Conservation (phyloP, 2,329 filamentous ascomycete genomes). For the Colletotrichum sp. region DNA sequence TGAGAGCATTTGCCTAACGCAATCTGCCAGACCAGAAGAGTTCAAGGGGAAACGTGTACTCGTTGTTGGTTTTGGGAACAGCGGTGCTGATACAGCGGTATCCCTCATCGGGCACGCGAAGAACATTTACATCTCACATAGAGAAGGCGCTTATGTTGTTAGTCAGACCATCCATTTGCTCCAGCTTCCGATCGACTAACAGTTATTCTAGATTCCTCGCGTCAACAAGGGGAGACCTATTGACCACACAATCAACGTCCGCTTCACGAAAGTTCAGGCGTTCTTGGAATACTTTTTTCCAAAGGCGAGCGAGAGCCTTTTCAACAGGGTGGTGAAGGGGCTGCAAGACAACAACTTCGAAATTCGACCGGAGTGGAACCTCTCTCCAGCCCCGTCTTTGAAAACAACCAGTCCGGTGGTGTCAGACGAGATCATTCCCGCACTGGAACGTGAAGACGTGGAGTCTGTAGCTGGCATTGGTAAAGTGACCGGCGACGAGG, state of each 20-base stretch:
- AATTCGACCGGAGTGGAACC: constrained; percentile 34
- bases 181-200: not conserved
- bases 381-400: constrained; percentile 26
- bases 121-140: constrained; percentile 47
- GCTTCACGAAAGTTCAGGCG: not conserved
- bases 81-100: constrained; percentile 38
- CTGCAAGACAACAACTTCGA: constrained; percentile 1
- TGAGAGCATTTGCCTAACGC: not conserved
- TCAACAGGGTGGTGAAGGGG: not conserved
- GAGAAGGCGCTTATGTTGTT: constrained; percentile 40
- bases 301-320: constrained; percentile 27
- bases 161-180: constrained; percentile 4
- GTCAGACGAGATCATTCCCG: constrained; percentile 30
- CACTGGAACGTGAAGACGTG: constrained; percentile 28
- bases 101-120: constrained; percentile 37
- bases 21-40: constrained; percentile 24
- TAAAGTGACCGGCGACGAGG: constrained; percentile 22
- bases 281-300: constrained; percentile 19
- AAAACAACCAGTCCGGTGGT: constrained; percentile 21
- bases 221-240: constrained; percentile 33
- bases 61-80: constrained; percentile 47
- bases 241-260: constrained; percentile 28
- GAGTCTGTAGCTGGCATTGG: constrained; percentile 30
- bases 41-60: constrained; percentile 47
- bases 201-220: not conserved